Conservation (phyloP, 306 rosid species). For the Malus asiatica region DNA sequence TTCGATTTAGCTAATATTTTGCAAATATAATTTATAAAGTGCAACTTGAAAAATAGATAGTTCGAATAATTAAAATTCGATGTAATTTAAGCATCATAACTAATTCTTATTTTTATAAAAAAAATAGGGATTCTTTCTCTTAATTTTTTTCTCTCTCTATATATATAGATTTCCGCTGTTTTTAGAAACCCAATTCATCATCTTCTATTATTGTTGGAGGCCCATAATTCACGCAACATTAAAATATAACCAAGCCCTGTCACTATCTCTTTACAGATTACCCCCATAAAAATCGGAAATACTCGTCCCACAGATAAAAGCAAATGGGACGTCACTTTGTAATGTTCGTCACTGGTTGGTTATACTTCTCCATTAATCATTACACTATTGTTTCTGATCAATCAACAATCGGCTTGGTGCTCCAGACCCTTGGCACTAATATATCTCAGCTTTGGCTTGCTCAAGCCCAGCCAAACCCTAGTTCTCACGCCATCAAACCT, state of each 20-base stretch:
- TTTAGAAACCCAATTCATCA: not conserved
- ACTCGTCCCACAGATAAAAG: not conserved
- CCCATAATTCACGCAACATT: not conserved
- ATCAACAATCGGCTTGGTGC: conserved; percentile 19
- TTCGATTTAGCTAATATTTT: too few relatives aligned
- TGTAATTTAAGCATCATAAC: too few relatives aligned
- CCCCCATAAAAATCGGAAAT: not conserved
- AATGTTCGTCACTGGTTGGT: conserved; percentile 24
- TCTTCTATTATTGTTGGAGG: not conserved
- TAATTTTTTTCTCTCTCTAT: too few relatives aligned
- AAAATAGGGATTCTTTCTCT: too few relatives aligned
- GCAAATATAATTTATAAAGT: too few relatives aligned
- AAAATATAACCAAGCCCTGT: not conserved
- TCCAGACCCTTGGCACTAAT: too few relatives aligned
- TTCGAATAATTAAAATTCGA: accelerated
- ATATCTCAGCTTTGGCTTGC: not conserved
- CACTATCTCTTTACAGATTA: not conserved
- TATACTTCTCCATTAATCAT: not conserved
- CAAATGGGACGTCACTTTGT: conserved; percentile 9
- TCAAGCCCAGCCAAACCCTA: not conserved
- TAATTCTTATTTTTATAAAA: too few relatives aligned
- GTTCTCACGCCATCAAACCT: conserved; percentile 15
- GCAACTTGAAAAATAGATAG: too few relatives aligned
- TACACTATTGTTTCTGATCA: conserved; percentile 10
- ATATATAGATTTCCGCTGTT: not conserved